Conservation (phyloP, 345 rosid species). For the Nephelium lappaceum region DNA sequence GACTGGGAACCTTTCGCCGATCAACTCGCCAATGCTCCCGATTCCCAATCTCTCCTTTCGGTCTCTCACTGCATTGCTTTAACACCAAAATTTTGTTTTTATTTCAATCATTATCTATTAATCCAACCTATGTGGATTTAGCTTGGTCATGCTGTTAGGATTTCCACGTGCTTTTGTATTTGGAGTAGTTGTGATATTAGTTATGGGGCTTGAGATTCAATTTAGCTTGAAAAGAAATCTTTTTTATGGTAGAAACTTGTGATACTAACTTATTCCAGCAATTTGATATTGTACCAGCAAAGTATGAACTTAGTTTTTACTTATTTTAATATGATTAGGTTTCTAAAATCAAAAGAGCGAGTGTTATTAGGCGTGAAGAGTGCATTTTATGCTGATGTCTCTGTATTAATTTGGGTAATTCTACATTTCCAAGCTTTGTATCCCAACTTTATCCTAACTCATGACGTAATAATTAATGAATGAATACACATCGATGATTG, state of each 20-base stretch:
- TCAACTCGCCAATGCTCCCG: conserved; percentile 69
- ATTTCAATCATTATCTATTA: too few relatives aligned
- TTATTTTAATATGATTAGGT: not conserved
- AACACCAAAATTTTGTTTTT: too few relatives aligned
- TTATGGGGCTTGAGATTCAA: not conserved
- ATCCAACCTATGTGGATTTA: not conserved
- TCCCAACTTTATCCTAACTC: too few relatives aligned
- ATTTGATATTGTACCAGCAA: not conserved
- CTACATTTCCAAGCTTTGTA: too few relatives aligned
- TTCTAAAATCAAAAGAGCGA: not conserved
- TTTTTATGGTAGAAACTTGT: not conserved
- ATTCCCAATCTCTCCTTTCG: conserved; percentile 53
- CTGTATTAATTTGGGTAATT: too few relatives aligned
- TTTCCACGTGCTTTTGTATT: not conserved
- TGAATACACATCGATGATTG: too few relatives aligned
- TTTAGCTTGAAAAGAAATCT: too few relatives aligned
- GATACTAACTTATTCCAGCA: not conserved
- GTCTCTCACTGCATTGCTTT: conserved; percentile 21
- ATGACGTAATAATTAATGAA: too few relatives aligned
- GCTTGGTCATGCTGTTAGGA: not conserved
- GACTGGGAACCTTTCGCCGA: conserved; percentile 98
- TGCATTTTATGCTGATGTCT: not conserved
- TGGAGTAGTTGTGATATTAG: not conserved
- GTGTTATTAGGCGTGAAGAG: not conserved
- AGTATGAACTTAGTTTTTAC: not conserved